Evolutionary conservation across 2,329 filamentous ascomycete species (phyloP), one percentile per base, ranked within the genome.

Genomic region (Trichoderma afroharzianum): DNA sequence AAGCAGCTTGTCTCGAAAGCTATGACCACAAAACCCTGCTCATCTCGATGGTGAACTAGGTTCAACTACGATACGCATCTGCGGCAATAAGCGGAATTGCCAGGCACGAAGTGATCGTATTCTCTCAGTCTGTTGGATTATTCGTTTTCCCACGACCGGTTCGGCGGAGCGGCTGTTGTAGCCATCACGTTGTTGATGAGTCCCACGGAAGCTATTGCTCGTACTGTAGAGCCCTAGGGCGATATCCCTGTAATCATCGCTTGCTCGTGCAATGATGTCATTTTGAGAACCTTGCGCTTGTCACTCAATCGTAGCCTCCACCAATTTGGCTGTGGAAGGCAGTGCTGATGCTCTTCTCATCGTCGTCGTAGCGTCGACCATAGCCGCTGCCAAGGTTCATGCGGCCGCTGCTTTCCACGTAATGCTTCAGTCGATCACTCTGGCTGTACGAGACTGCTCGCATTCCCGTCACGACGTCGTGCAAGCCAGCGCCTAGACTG

Each of bases 251-350:
- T 74, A 72, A 69, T 74, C 75, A 76, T 78, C 77, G 75, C 74
- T 75, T 76, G 75, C 73, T 77, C 74, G 72, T 77, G 75, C 73
- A 74, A 26, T 24, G 9, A 39, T 28, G 39, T 32, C 32, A 30
- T 18, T 57, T 14, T 43, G 55, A 57, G 3, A 57, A 24, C 59
- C 58, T 30, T 43, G 59, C 15, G 74, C 73, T 73, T 72, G 73
- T 71, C 74, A 67, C 79, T 87, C 85, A 87, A 78, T 87, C 86
- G 75, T 86, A 87, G 72, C 86, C 85, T 24, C 87, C 85, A 74
- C 93, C 94, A 76, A 98, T 90, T 82, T 98, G 96, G 84, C 94
- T 98, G 73, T 95, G 95, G 83, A 98, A 99, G 63, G 95, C 95
- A 67, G 96, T 98, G 79, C 94, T 97, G 78, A 98, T 90, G 82